Conservation (phyloP, 2,329 filamentous ascomycete species). For the Fusarium falciforme region DNA sequence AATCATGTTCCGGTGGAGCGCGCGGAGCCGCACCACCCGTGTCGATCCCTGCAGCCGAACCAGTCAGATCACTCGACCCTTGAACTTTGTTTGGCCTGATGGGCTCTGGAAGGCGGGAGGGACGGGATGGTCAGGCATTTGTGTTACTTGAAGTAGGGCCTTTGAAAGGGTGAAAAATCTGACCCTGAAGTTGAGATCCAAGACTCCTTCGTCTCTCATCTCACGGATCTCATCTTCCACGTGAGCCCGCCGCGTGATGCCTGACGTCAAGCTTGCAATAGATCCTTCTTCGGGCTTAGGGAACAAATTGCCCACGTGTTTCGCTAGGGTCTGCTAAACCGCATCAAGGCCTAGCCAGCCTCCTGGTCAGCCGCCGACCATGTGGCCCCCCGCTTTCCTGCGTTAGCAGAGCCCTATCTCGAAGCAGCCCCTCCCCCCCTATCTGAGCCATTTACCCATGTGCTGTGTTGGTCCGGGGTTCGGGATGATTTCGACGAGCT, state of each 20-base stretch:
- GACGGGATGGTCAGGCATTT: background rate
- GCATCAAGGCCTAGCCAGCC: background rate
- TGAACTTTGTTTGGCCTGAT: background rate
- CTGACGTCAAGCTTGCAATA: background rate
- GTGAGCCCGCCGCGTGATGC: background rate
- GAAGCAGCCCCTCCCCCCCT: constrained; percentile 47
- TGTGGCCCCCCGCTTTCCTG: background rate
- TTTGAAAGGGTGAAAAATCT: background rate
- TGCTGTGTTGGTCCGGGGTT: background rate
- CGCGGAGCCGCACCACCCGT: background rate
- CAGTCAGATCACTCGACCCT: background rate
- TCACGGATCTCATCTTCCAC: background rate
- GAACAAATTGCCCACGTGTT: background rate
- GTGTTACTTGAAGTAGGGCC: background rate
- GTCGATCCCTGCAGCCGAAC: background rate
- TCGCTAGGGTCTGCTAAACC: background rate
- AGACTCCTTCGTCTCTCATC: background rate
- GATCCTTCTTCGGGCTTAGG: background rate
- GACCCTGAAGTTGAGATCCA: background rate
- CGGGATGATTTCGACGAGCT: background rate
- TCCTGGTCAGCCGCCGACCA: background rate
- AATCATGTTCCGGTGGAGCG: background rate
- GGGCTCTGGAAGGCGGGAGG: background rate
- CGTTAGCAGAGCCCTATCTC: background rate
- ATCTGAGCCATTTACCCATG: background rate